Percentiles rank a stretch among this genome's conserved stretches.
Conservation (phyloP, 116 monocot genomes). For the Cymodocea nodosa region DNA sequence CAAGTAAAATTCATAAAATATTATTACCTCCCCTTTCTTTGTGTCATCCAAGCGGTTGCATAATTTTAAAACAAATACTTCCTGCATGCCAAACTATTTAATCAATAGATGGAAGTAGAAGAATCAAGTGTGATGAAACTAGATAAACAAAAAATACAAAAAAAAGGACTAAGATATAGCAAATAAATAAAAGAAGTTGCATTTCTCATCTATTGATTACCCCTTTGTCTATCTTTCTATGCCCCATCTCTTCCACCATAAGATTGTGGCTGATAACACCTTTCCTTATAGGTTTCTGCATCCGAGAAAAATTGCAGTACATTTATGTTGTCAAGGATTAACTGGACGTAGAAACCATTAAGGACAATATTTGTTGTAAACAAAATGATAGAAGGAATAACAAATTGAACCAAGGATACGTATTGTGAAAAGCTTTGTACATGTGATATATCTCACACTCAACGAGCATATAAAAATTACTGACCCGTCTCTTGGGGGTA, state of each 20-base stretch:
- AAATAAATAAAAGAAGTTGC: not conserved
- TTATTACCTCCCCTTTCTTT: slow-evolving; percentile 79
- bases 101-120: slow-evolving; percentile 4
- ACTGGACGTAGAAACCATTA: too few relatives aligned
- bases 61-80: slow-evolving; percentile 62
- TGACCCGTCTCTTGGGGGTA: too few relatives aligned
- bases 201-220: slow-evolving; percentile 21
- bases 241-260: slow-evolving; percentile 73
- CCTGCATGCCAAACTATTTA: slow-evolving; percentile 25
- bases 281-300: slow-evolving; percentile 77
- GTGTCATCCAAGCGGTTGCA: slow-evolving; percentile 70
- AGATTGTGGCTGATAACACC: slow-evolving; percentile 64
- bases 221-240: slow-evolving; percentile 33
- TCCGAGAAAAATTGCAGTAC: not conserved
- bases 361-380: too few relatives aligned
- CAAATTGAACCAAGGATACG: too few relatives aligned
- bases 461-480: too few relatives aligned
- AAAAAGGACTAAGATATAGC: not conserved
- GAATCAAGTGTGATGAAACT: not conserved
- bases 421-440: too few relatives aligned
- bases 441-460: too few relatives aligned
- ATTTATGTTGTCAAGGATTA: too few relatives aligned
- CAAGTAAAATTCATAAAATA: too few relatives aligned
- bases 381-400: too few relatives aligned
- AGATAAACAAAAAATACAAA: slow-evolving; percentile 6